Percentiles rank a stretch among this genome's conserved stretches.
Conservation (phyloP, 139 green algal genomes). For the Tetraselmis chui region DNA sequence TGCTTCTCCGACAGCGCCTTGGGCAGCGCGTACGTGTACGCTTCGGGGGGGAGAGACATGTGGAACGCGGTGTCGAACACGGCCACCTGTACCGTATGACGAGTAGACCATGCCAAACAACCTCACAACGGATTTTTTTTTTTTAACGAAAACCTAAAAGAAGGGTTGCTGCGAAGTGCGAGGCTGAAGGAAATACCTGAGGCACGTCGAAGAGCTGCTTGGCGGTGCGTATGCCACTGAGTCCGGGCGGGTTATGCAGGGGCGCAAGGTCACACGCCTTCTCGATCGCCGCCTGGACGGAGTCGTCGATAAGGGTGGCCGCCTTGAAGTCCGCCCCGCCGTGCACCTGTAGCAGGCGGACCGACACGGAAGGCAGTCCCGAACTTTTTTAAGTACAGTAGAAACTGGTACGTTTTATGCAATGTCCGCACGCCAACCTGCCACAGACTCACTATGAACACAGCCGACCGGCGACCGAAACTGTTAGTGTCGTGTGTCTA, state of each 20-base stretch:
- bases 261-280: neutral
- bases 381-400: no score
- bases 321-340: neutral
- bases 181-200: neutral
- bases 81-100: slow-evolving; percentile 53
- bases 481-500: no score
- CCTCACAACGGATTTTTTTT: no score
- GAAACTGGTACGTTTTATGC: no score
- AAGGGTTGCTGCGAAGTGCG: neutral
- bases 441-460: no score
- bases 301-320: neutral
- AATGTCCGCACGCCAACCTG: no score
- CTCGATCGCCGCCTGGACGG: neutral
- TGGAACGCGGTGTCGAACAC: slow-evolving; percentile 95
- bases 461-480: no score
- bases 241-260: neutral
- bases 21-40: slow-evolving; percentile 82
- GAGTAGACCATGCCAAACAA: no score
- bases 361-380: no score
- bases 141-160: neutral
- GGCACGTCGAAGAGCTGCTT: neutral
- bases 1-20: slow-evolving; percentile 62
- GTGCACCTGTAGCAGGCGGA: neutral
- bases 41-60: slow-evolving; percentile 66
- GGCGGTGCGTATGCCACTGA: neutral